Evolutionary conservation across 495 filamentous ascomycete species (phyloP), one percentile per base, ranked within the genome.

Genomic region (Aspergillus steynii): DNA sequence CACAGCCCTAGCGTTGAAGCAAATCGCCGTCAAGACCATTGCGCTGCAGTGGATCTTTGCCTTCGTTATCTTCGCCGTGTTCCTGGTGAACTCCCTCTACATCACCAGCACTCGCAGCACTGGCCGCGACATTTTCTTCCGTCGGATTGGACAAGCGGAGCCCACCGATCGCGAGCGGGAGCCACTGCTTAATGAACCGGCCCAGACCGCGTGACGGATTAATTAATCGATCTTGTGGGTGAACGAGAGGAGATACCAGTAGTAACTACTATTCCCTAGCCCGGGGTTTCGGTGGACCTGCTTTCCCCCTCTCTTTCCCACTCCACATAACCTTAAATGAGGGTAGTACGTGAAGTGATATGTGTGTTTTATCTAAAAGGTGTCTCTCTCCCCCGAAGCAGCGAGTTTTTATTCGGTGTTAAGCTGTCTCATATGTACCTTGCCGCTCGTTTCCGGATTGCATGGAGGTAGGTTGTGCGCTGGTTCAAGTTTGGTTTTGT

Each of bases 21-120:
- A 96, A 71, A 83, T 95, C 73, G 72, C 84, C 46, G 80, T 82
- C 67, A 86, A 90, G 72, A 68, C 85, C 46, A 81, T 93, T 61
- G 86, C 89, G 1, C 75, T 95, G 57, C 92, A 97, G 77, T 96
- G 90, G 93, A 92, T 93, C 72, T 96, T 96, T 69, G 91, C 91
- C 32, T 93, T 96, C 66, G 80, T 85, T 62, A 88, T 96, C 71
- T 93, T 93, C 82, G 85, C 77, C 1, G 70, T 91, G 46, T 83
- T 96, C 55, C 86, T 93, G 67, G 66, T 91, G 9, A 70, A 79
- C 2, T 89, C 88, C 1, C 55, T 88, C 1, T 74, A 84, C 29
- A 78, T 93, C 55, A 87, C 86, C 5, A 72, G 87, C 29, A 87
- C 90, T 6, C 85, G 82, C 58, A 83, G 87, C 61, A 79, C 84